These are phyloP conservation scores for Cladorrhinum sp. DNA, from an alignment of 2,329 filamentous ascomycete species.

Conservation along the genomic window DNA sequence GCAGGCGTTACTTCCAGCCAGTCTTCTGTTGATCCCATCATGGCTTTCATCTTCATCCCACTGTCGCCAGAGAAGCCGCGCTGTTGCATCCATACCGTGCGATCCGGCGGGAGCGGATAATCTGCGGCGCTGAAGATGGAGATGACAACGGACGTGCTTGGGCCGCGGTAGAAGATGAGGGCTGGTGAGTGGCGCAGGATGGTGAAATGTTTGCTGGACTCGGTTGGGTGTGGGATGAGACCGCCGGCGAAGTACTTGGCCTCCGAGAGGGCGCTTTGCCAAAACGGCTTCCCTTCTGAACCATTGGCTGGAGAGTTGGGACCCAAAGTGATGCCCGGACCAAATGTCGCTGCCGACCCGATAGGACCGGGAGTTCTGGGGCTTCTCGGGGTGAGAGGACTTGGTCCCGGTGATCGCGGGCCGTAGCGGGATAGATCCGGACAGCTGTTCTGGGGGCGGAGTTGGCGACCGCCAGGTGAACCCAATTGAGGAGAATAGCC, in stretches of 20 bases:
- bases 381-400: background rate
- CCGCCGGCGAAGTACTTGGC: constrained; percentile 65
- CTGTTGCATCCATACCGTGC: constrained; percentile 65
- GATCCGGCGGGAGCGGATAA: constrained; percentile 50
- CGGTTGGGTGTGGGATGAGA: constrained; percentile 59
- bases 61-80: constrained; percentile 67
- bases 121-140: constrained; percentile 59
- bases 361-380: constrained; percentile 1
- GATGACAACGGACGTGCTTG: constrained; percentile 60
- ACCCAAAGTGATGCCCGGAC: constrained; percentile 7
- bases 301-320: background rate
- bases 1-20: constrained; percentile 69
- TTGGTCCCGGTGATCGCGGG: background rate
- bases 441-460: constrained; percentile 19
- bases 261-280: constrained; percentile 53
- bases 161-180: constrained; percentile 64
- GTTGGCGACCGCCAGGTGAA: constrained; percentile 9
- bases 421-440: constrained; percentile 16
- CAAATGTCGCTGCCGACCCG: constrained; percentile 15
- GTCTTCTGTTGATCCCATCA: constrained; percentile 55
- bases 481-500: constrained; percentile 5
- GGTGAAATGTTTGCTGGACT: constrained; percentile 63
- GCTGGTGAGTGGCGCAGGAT: constrained; percentile 65
- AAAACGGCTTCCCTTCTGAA: constrained; percentile 29
- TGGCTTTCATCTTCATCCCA: constrained; percentile 63